phyloP scores from a whole-genome alignment of 1,284 basidiomycete genomes.

The Cryptococcus sp. region DNA sequence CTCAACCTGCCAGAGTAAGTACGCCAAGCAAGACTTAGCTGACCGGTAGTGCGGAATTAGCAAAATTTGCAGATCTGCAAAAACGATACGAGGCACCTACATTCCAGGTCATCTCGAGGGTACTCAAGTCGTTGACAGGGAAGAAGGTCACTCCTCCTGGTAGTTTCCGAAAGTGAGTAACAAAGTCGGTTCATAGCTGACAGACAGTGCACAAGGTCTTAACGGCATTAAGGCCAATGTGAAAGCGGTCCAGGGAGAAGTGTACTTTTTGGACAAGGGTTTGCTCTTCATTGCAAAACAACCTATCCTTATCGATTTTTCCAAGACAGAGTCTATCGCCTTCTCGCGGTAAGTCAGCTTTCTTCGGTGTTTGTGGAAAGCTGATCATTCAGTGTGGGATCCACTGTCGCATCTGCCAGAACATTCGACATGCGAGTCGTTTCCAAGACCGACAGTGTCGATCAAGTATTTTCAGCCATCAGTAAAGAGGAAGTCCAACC shows the following conservation, averaged over 20 bases:
- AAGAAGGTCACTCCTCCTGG: conserved; percentile 86
- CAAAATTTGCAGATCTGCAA: conserved; percentile 53
- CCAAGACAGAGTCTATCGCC: conserved; percentile 83
- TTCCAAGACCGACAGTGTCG: conserved; percentile 67
- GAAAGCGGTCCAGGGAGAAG: conserved; percentile 93
- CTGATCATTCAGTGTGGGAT: conserved; percentile 62
- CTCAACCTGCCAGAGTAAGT: conserved; percentile 87
- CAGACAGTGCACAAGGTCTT: conserved; percentile 50
- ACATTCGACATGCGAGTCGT: conserved; percentile 94
- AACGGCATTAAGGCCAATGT: conserved; percentile 85
- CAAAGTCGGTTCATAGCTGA: conserved; percentile 1
- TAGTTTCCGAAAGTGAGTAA: conserved; percentile 69
- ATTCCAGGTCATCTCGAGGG: conserved; percentile 89
- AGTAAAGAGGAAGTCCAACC: conserved; percentile 92
- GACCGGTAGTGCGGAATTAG: conserved; percentile 43
- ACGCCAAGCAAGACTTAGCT: not conserved
- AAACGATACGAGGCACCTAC: conserved; percentile 72
- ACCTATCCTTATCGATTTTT: conserved; percentile 84
- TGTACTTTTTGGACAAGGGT: conserved; percentile 97
- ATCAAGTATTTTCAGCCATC: conserved; percentile 87
- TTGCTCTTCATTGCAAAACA: conserved; percentile 98
- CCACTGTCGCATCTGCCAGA: conserved; percentile 77
- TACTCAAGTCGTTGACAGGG: conserved; percentile 84
- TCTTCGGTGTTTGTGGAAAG: not conserved
- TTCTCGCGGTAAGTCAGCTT: conserved; percentile 67